Percentiles rank a stretch among this genome's conserved stretches.
These are phyloP conservation scores for Trypanosoma platydactyli DNA, from an alignment of 208 protist genomes.

Conservation along the genomic window DNA sequence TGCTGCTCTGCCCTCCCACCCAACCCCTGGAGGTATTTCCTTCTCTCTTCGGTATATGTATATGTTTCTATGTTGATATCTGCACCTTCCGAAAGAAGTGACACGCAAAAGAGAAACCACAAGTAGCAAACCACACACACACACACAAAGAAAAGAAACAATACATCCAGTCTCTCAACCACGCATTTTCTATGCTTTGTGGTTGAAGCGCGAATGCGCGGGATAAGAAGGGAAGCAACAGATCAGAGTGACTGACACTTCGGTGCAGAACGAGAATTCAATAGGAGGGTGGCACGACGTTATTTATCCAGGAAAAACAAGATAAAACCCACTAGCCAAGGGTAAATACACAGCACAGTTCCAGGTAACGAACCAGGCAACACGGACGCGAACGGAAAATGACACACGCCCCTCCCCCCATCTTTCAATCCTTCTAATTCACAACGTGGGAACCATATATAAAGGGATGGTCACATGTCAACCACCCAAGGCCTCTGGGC, in stretches of 20 bases:
- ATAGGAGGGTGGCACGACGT: background rate
- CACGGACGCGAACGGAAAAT: background rate
- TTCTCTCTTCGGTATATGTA: background rate
- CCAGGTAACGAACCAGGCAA: background rate
- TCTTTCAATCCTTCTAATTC: background rate
- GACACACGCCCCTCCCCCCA: background rate
- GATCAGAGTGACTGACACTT: background rate
- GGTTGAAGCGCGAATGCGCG: too few relatives aligned
- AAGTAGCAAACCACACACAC: too few relatives aligned
- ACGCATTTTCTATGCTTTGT: too few relatives aligned
- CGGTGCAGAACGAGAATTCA: background rate
- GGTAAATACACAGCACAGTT: too few relatives aligned
- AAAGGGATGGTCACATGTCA: conserved; percentile 1
- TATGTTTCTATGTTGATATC: too few relatives aligned
- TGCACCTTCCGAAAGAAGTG: too few relatives aligned
- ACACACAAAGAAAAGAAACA: too few relatives aligned
- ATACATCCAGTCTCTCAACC: too few relatives aligned
- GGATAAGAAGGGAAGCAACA: background rate
- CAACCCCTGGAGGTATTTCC: background rate
- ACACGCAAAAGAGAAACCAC: too few relatives aligned
- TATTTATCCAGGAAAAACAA: background rate
- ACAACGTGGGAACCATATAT: background rate
- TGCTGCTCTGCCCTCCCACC: background rate
- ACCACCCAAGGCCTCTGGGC: background rate
- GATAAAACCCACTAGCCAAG: too few relatives aligned